Conservation (phyloP, 225 moss, liverwort and hornwort genomes). For the Physcomitrellopsis africana region DNA sequence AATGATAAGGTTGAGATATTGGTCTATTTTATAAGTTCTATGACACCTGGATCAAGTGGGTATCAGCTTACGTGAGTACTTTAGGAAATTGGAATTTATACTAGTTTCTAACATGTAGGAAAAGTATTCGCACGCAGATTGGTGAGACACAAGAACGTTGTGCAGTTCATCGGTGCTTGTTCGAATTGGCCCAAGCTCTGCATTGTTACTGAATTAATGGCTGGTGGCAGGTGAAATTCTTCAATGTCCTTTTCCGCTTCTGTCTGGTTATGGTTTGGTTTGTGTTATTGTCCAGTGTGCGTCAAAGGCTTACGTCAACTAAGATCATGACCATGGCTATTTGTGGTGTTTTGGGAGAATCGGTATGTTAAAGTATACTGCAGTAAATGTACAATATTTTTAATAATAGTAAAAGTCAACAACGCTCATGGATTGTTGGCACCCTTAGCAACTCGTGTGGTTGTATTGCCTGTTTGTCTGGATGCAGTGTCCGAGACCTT, state of each 20-base stretch:
- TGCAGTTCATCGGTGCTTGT: slow-evolving; percentile 98
- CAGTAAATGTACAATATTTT: too few species aligned
- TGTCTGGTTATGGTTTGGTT: not conserved
- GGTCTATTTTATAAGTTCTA: not conserved
- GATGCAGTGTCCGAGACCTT: slow-evolving; percentile 83
- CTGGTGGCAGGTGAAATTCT: slow-evolving; percentile 76
- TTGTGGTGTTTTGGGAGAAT: not conserved
- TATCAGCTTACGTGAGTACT: not conserved
- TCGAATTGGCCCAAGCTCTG: slow-evolving; percentile 95
- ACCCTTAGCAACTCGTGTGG: not conserved
- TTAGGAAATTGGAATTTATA: slow-evolving; percentile 4
- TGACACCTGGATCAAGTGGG: not conserved
- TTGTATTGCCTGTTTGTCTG: slow-evolving; percentile 15
- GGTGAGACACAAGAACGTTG: slow-evolving; percentile 93
- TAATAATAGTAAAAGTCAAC: too few species aligned
- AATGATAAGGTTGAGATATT: slow-evolving; percentile 12
- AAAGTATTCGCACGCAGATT: slow-evolving; percentile 56
- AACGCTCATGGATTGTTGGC: too few species aligned
- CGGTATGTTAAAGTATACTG: not conserved
- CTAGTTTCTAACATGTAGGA: slow-evolving; percentile 10
- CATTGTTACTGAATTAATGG: slow-evolving; percentile 97
- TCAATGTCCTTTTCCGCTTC: not conserved
- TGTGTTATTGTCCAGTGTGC: not conserved
- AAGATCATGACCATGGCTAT: not conserved
- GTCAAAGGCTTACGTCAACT: not conserved